Conservation (phyloP, 2,329 filamentous ascomycete genomes). For the Chalara sp. region DNA sequence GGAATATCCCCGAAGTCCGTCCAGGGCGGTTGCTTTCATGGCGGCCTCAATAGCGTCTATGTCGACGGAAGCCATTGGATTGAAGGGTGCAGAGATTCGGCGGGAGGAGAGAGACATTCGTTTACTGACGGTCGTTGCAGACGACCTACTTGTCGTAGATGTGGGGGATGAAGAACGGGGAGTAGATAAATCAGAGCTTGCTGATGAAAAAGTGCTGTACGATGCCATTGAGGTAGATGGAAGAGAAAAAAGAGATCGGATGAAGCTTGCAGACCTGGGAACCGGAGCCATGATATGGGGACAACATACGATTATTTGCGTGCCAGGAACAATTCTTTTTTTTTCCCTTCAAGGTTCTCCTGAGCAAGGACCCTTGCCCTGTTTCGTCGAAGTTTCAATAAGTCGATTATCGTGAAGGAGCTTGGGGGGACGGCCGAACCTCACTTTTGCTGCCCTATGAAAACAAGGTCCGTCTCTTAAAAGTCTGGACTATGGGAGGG, state of each 20-base stretch:
- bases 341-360: no score
- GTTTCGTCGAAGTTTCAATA: no score
- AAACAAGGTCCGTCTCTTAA: no score
- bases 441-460: no score
- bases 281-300: no score
- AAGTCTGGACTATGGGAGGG: no score
- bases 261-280: no score
- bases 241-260: background rate
- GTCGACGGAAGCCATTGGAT: conserved; percentile 35
- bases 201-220: conserved; percentile 16
- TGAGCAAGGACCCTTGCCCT: no score
- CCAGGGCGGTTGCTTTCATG: conserved; percentile 54
- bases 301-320: no score
- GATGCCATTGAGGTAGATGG: conserved; percentile 19
- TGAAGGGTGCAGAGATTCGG: conserved; percentile 19
- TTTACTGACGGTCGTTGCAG: conserved; percentile 21
- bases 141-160: conserved; percentile 21
- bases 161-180: conserved; percentile 23
- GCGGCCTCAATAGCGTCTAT: conserved; percentile 49
- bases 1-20: conserved; percentile 53
- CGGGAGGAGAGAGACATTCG: conserved; percentile 22
- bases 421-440: no score
- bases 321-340: no score
- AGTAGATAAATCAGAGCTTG: conserved; percentile 20
- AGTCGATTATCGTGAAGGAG: no score